Conservation (phyloP, 352 stramenopile genomes). For the Globisporangium takayamanum region DNA sequence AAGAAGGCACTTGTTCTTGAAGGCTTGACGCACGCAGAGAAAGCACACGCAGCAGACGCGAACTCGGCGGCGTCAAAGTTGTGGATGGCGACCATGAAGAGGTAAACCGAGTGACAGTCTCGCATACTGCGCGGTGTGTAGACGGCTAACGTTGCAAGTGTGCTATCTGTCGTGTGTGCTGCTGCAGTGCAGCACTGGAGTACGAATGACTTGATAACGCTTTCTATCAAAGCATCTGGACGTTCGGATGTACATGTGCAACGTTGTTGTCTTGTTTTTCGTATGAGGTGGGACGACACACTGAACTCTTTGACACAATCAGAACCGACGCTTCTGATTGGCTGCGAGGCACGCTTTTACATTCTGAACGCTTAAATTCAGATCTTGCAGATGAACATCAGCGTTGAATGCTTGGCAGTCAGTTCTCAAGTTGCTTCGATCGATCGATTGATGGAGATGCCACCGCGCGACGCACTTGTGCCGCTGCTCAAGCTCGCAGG, state of each 20-base stretch:
- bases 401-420: not conserved
- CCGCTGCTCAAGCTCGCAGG: constrained; percentile 31
- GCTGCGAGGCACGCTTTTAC: not conserved
- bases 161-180: not conserved
- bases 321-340: not conserved
- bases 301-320: too few relatives aligned
- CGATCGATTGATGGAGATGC: constrained; percentile 6
- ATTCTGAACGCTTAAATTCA: not conserved
- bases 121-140: too few relatives aligned
- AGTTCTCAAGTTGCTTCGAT: not conserved
- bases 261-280: too few relatives aligned
- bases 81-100: constrained; percentile 73
- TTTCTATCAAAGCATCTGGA: too few relatives aligned
- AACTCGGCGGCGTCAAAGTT: constrained; percentile 57
- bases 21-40: constrained; percentile 41
- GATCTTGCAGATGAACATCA: too few relatives aligned
- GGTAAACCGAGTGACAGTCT: constrained; percentile 9
- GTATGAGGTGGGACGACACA: too few relatives aligned
- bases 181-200: constrained; percentile 11
- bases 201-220: too few relatives aligned
- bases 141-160: too few relatives aligned
- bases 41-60: constrained; percentile 36
- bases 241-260: too few relatives aligned
- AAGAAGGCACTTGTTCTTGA: constrained; percentile 56
- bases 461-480: constrained; percentile 22